A percentile compares a stretch with the other conserved stretches of the same genome.
Evolutionary conservation across 108 stramenopile species (phyloP).

Genomic region (Pseudonitzschia delicatissima): DNA sequence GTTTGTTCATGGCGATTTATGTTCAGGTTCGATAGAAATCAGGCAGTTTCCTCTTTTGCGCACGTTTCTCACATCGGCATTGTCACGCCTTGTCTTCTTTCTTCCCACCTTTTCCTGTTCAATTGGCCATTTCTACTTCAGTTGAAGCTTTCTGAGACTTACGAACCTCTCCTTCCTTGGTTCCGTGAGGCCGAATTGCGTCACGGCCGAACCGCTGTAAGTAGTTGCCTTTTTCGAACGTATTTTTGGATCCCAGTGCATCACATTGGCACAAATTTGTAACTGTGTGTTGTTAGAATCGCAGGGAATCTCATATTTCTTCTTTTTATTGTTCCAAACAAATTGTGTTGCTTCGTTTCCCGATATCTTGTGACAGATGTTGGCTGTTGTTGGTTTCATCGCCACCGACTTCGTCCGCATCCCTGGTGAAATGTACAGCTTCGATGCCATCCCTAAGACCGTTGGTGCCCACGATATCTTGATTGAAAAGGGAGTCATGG

Average conservation of each 20-base stretch:
- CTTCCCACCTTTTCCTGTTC: background rate
- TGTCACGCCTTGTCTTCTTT: background rate
- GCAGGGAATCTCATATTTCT: background rate
- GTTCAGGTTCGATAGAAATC: background rate
- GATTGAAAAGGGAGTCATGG: constrained; percentile 57
- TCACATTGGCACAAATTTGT: background rate
- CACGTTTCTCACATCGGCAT: background rate
- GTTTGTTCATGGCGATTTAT: background rate
- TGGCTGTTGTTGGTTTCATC: constrained; percentile 83
- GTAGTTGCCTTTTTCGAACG: background rate
- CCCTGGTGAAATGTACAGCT: constrained; percentile 82
- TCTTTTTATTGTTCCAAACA: background rate
- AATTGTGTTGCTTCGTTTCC: constrained; percentile 22
- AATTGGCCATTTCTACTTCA: background rate
- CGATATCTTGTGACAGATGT: constrained; percentile 52
- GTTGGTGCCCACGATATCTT: constrained; percentile 83
- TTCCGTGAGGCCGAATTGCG: constrained; percentile 88
- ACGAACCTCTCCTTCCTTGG: constrained; percentile 61
- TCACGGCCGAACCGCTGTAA: constrained; percentile 79
- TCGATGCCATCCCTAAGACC: constrained; percentile 79
- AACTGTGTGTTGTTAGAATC: background rate
- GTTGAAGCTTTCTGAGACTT: constrained; percentile 62
- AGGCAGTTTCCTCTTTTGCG: background rate
- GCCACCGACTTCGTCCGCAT: constrained; percentile 83
- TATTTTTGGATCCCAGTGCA: constrained; percentile 47